Conservation (phyloP, 2,329 filamentous ascomycete species). For the Ceratocystis papillata region DNA sequence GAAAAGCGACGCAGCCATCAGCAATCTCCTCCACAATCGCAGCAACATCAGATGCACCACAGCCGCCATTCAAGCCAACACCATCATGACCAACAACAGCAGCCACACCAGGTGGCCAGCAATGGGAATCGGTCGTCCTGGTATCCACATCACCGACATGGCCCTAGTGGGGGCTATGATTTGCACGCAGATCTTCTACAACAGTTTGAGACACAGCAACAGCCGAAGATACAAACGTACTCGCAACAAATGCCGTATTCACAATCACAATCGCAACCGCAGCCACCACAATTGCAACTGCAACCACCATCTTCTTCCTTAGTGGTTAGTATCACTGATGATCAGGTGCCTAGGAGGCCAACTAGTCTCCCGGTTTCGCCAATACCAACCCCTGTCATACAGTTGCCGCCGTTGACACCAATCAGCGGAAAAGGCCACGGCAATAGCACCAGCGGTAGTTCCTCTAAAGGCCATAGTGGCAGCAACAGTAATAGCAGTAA, state of each 20-base stretch:
- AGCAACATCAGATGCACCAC: slow-evolving; percentile 16
- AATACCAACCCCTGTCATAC: slow-evolving; percentile 20
- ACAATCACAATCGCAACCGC: slow-evolving; percentile 6
- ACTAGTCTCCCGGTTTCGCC: slow-evolving; percentile 23
- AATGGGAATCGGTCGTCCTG: slow-evolving; percentile 20
- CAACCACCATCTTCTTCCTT: slow-evolving; percentile 10
- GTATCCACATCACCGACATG: slow-evolving; percentile 22
- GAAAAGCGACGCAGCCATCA: slow-evolving; percentile 46
- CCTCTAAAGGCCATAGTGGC: not conserved
- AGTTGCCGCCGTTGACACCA: slow-evolving; percentile 16
- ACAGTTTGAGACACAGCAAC: slow-evolving; percentile 35
- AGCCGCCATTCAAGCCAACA: slow-evolving; percentile 13
- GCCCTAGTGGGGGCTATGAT: slow-evolving; percentile 32
- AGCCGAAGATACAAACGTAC: slow-evolving; percentile 6
- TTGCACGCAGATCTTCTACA: slow-evolving; percentile 46
- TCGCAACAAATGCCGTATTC: slow-evolving; percentile 4
- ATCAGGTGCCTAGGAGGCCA: slow-evolving; percentile 19
- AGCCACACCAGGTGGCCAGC: not conserved
- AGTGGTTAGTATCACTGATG: slow-evolving; percentile 20
- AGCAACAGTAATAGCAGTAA: slow-evolving; percentile 14
- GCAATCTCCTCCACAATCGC: slow-evolving; percentile 22
- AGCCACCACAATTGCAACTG: not conserved
- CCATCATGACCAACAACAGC: not conserved
- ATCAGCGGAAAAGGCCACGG: slow-evolving; percentile 12
- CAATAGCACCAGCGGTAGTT: not conserved